Base-by-base conservation (phyloP, 1,284 basidiomycete species). In the Rhodotorula sp. region DNA sequence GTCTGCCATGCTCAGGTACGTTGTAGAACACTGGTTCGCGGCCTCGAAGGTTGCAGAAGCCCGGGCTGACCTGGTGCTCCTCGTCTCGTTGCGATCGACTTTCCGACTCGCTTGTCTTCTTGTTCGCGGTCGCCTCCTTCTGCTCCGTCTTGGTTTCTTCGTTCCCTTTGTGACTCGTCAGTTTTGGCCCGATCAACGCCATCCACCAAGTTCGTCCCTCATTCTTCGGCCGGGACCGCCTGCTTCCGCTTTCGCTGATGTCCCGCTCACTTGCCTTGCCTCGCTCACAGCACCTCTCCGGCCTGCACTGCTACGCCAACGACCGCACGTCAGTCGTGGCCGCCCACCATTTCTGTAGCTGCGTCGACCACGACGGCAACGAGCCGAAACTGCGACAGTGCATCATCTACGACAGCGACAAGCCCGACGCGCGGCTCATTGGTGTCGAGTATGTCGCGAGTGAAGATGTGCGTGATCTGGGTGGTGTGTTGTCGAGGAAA, bases 361-460 rank as follows among this genome's bases (percentile, higher is more conserved):
- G 68, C 45, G 17, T 45, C 2, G 54, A 60, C 3, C 27, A 58
- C 45, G 57, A 67, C 13, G 61, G 21, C 27, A 57, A 25, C 34
- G 58, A 23, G 58, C 58, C 23, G 23, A 61, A 52, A 23, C 48
- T 61, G 34, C 49, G 60, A 23, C 72, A 74, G 42, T 74, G 72
- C 27, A 12, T 73, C 54, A 73, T 73, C 66, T 86, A 86, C 74
- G 85, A 86, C 78, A 83, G 82, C 0, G 82, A 83, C 52, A 77
- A 80, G 55, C 79, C 82, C 3, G 81, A 84, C 64, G 85, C 86
- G 13, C 82, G 82, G 57, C 80, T 86, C 58, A 85, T 68, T 25
- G 67, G 66, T 1, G 83, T 87, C 58, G 86, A 86, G 77, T 87
- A 87, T 72, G 83, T 87, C 67, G 81, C 86, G 44, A 80, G 81